Evolutionary conservation across 495 filamentous ascomycete genomes (phyloP), one percentile per base, ranked within the genome.

Genomic region (Schizothecium vesticola): DNA sequence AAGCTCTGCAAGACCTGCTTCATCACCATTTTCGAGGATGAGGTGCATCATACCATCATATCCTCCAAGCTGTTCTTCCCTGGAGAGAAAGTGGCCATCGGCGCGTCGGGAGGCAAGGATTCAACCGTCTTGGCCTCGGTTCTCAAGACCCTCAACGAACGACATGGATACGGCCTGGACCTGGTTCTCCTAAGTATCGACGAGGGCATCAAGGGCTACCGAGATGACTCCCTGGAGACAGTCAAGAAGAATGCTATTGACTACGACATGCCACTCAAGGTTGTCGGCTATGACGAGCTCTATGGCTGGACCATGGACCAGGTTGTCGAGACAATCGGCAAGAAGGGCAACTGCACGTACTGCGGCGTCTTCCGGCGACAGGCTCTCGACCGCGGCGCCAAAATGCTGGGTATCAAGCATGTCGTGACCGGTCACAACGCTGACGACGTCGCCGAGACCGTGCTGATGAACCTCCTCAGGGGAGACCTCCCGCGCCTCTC

Each of bases 221-320:
- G 95, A 63, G 95, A 99, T 77, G 94, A 98, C 80, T 93, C 90
- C 9, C 84, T 99, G 0, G 93, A 97, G 78, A 97, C 95, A 1
- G 95, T 99, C 63, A 97, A 97, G 85, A 82, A 94, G 70, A 98
- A 99, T 74, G 90, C 94, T 2, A 74, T 84, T 13, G 94, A 98
- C 76, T 97, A 97, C 76, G 86, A 89, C 13, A 94, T 99, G 91
- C 87, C 91, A 2, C 82, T 99, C 33, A 90, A 90, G 72, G 95
- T 99, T 59, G 87, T 99, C 26, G 91, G 94, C 57, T 99, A 99
- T 76, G 89, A 87, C 51, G 94, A 98, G 76, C 83, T 99, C 5
- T 99, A 98, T 77, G 95, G 96, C 3, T 99, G 95, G 95, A 97
- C 94, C 11, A 99, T 99, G 95, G 95, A 99, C 77, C 91, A 97